Conservation (phyloP, 805 yeast species). For the Nakazawaea molendinolei region DNA sequence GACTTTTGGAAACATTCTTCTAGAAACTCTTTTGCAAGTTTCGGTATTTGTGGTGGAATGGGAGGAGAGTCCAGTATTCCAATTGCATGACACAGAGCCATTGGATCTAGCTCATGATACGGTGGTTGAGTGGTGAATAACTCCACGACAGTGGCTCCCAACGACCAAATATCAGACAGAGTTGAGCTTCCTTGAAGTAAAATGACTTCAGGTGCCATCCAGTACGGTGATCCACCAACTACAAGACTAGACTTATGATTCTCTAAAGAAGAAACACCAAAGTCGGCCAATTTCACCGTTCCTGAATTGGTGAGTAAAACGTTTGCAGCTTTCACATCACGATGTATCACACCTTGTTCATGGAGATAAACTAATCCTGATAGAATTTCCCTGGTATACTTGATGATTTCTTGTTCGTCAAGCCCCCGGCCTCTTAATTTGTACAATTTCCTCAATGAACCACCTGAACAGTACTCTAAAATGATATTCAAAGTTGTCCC, state of each 20-base stretch:
- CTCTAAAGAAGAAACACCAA: constrained; percentile 63
- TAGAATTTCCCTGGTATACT: constrained; percentile 47
- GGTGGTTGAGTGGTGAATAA: constrained; percentile 84
- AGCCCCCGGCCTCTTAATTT: constrained; percentile 42
- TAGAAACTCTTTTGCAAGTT: constrained; percentile 47
- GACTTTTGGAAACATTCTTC: constrained; percentile 66
- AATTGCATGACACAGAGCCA: constrained; percentile 79
- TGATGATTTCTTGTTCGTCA: constrained; percentile 45
- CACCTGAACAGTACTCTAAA: constrained; percentile 60
- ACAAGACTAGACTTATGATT: constrained; percentile 22
- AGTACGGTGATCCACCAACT: constrained; percentile 84
- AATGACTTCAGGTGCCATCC: constrained; percentile 99
- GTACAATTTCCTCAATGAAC: constrained; percentile 52
- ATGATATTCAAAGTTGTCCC: constrained; percentile 47
- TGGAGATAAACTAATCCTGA: constrained; percentile 60
- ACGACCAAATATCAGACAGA: constrained; percentile 87
- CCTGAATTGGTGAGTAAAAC: constrained; percentile 56
- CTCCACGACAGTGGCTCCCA: constrained; percentile 93
- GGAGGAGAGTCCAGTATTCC: constrained; percentile 71
- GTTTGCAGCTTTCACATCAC: constrained; percentile 76
- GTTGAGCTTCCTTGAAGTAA: constrained; percentile 79
- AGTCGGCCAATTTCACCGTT: constrained; percentile 66
- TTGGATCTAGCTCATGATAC: constrained; percentile 64
- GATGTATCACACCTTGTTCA: constrained; percentile 66
- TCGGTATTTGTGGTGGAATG: constrained; percentile 45